Evolutionary conservation across 371 early-diverging fungal species (phyloP), one percentile per base, ranked within the genome.

Genomic region (Actinomucor elegans): DNA sequence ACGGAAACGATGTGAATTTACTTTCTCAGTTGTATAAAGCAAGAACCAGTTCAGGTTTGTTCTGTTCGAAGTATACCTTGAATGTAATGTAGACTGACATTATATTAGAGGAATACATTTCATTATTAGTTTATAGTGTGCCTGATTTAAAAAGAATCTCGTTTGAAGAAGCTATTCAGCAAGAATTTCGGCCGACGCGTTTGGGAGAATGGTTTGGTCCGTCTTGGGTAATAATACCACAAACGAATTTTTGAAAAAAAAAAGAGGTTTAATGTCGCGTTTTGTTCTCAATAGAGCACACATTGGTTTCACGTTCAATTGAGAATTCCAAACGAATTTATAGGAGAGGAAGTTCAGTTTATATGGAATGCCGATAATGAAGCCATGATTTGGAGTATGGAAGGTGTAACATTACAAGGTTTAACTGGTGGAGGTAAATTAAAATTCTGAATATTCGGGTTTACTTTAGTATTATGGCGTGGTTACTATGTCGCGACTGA

Each of bases 321-420:
- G 10, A 61, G 64, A 28, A 78, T 97, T n/a, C 97, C 95, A 3
- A 61, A 72, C 5, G 74, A 81, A 41, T 92, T 85, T 75, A 80
- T 66, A 2, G 90, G 89, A 28, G 80, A 91, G 52, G 66, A 71
- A 49, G 92, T 96, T 5, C 77, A 85, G 33, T 79, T 96, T 29
- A 61, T 84, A 27, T 96, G 92, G 79, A 91, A 97, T 67, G 80
- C 94, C 8, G 75, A 77, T 47, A 89, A 84, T 60, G 97, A 97
- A 66, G 94, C 84, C 12, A 76, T 96, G 80, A 75, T 97, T 8
- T 97, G 93, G 92, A 83, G 90, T 12, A 71, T 64, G 12, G 84
- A 90, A 6, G 96, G 97, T 1, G 61, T 77, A 40, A 87, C 92
- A 1, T 67, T 94, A 15, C 93, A 92, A 64, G 96, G 96, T 4